Evolutionary conservation across 2,329 filamentous ascomycete species (phyloP), one percentile per base, ranked within the genome.

Genomic region (Penicillium thymicola): DNA sequence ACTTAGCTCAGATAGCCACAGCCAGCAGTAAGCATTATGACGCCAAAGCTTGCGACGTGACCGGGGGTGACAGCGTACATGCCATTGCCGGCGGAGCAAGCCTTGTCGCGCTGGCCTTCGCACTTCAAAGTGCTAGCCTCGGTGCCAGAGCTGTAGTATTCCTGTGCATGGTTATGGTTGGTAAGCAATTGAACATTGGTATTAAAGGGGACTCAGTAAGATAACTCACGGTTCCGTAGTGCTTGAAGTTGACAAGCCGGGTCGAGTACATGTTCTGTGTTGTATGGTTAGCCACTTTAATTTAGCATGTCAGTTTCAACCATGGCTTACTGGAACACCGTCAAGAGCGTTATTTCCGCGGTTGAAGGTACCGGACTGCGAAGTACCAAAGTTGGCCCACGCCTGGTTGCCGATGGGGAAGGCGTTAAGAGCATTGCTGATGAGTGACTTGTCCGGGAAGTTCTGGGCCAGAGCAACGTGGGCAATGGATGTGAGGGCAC

Each of bases 391-490:
- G 27, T 47, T 50, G 8, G 67, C 67, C 58, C 65, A 69, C 2
- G 55, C 67, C 32, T 48, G 37, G 25, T 70, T 71, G 3, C 69
- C 70, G 44, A 72, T 72, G 6, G 70, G 70, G 21, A 69, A 72
- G 9, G 70, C 68, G 50, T 69, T 69, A 25, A 72, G 54, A 5
- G 70, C 68, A 62, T 68, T 68, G 54, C 70, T 70, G 4, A 53
- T 66, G n/a, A 72, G 54, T n/a, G 54, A 14, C 34, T 65, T 70
- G 8, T 46, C 60, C 1, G 70, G 69, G 55, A 72, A 72, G 44
- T 71, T 69, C 34, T 70, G 64, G 1, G 67, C 57, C 21, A 72
- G 58, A 18, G 67, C 68, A 28, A 72, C 64, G 44, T 71, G 71
- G 13, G 68, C 70, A 34, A 72, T 56, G 44, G 70, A 72, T 1